Evolutionary conservation across 805 yeast species (phyloP).

Genomic region (Vanderwaltozyma yarrowii): DNA sequence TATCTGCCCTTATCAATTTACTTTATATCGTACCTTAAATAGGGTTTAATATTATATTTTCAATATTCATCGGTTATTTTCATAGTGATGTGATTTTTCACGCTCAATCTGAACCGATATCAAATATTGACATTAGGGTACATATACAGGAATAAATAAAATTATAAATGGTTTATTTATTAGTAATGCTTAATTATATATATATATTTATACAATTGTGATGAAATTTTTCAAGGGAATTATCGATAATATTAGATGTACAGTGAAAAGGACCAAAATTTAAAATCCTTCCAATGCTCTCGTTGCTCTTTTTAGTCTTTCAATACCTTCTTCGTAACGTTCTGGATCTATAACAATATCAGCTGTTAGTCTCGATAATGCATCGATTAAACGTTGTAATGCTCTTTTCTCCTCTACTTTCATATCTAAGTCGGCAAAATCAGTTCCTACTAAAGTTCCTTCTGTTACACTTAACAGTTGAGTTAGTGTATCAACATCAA

Average conservation of each 20-base stretch:
- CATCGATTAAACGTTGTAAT: slow-evolving; percentile 76
- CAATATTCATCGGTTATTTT: too few relatives aligned
- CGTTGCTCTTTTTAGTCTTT: slow-evolving; percentile 71
- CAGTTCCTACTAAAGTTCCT: slow-evolving; percentile 37
- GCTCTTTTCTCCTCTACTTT: slow-evolving; percentile 69
- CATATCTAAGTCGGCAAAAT: slow-evolving; percentile 61
- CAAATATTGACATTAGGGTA: background rate
- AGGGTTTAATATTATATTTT: too few relatives aligned
- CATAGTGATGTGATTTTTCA: too few relatives aligned
- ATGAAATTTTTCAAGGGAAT: too few relatives aligned
- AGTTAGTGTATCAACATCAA: slow-evolving; percentile 28
- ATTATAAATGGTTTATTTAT: too few relatives aligned
- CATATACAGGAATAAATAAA: too few relatives aligned
- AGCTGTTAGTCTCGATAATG: slow-evolving; percentile 74
- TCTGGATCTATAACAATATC: slow-evolving; percentile 84
- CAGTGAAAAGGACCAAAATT: too few relatives aligned
- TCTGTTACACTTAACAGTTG: slow-evolving; percentile 31
- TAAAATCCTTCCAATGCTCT: slow-evolving; percentile 77
- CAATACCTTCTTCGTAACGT: slow-evolving; percentile 73
- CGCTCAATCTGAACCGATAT: background rate
- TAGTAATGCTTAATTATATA: too few relatives aligned
- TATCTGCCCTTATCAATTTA: too few relatives aligned
- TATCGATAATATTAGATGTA: too few relatives aligned
- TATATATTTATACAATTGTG: too few relatives aligned
- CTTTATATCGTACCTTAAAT: too few relatives aligned